Evolutionary conservation across 352 stramenopile species (phyloP).

Genomic region (Plasmopara viticola): DNA sequence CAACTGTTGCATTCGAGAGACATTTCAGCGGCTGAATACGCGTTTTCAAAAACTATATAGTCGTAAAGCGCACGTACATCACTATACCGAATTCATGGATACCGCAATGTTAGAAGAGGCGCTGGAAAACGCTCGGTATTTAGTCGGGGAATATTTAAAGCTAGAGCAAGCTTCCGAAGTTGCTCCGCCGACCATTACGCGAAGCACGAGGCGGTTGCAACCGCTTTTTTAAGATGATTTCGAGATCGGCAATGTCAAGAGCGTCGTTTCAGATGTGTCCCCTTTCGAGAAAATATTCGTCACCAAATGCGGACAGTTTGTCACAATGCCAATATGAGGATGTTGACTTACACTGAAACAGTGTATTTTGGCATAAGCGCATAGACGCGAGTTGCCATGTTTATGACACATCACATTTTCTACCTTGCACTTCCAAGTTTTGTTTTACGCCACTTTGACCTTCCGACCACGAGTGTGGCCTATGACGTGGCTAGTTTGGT

Average conservation of each 20-base stretch:
- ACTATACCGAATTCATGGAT: slow-evolving; percentile 86
- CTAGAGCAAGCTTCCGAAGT: slow-evolving; percentile 35
- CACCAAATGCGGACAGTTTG: too few species aligned
- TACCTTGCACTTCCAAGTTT: too few species aligned
- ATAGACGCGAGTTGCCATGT: too few species aligned
- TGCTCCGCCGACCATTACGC: slow-evolving; percentile 7
- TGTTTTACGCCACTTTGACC: too few species aligned
- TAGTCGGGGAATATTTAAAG: slow-evolving; percentile 62
- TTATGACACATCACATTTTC: too few species aligned
- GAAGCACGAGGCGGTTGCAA: slow-evolving; percentile 27
- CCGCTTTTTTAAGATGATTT: slow-evolving; percentile 25
- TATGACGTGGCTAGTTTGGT: too few species aligned
- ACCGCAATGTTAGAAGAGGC: slow-evolving; percentile 38
- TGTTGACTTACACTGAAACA: too few species aligned
- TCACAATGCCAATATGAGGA: too few species aligned
- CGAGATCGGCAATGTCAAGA: background rate
- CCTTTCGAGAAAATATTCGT: background rate
- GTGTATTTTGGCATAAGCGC: too few species aligned
- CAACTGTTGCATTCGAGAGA: slow-evolving; percentile 83
- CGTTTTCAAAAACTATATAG: slow-evolving; percentile 80
- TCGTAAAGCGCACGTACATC: slow-evolving; percentile 77
- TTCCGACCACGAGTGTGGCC: too few species aligned
- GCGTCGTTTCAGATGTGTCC: background rate
- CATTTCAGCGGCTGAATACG: slow-evolving; percentile 63
- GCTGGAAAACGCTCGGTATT: slow-evolving; percentile 47